Evolutionary conservation across 1,284 basidiomycete species (phyloP).

Genomic region (Sporisorium scitamineum): DNA sequence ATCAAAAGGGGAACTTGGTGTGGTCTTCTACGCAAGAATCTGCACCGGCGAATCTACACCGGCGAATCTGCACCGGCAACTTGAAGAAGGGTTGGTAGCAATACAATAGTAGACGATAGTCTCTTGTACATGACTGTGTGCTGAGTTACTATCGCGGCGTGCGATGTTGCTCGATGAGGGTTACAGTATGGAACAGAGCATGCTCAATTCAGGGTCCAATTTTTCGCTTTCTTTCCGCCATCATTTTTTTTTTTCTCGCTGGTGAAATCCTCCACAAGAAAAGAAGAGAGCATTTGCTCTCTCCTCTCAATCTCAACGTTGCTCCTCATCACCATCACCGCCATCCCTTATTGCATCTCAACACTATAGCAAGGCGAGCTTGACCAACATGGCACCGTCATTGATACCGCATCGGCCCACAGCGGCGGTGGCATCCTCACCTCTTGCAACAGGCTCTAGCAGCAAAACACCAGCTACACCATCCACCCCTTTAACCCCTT

Average conservation of each 20-base stretch:
- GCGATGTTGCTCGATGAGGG: neutral
- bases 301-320: too few relatives aligned
- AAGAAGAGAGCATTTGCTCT: too few relatives aligned
- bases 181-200: neutral
- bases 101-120: neutral
- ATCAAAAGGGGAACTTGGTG: conserved; percentile 43
- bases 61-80: too few relatives aligned
- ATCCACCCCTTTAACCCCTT: too few relatives aligned
- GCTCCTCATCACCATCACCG: neutral
- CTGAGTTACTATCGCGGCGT: neutral
- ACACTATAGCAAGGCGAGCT: neutral
- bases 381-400: conserved; percentile 7
- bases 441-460: neutral
- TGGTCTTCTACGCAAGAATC: conserved; percentile 33
- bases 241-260: neutral
- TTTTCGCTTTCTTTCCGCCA: neutral
- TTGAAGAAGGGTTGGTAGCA: neutral
- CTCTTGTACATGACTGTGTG: neutral
- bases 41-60: too few relatives aligned
- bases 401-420: conserved; percentile 11
- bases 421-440: neutral
- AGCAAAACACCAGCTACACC: conserved; percentile 8
- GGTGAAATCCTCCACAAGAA: neutral
- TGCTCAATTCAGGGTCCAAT: conserved; percentile 3
- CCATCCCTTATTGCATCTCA: neutral